Base-by-base conservation (phyloP, 2,329 filamentous ascomycete species). In the Verticillium tricorpus region DNA sequence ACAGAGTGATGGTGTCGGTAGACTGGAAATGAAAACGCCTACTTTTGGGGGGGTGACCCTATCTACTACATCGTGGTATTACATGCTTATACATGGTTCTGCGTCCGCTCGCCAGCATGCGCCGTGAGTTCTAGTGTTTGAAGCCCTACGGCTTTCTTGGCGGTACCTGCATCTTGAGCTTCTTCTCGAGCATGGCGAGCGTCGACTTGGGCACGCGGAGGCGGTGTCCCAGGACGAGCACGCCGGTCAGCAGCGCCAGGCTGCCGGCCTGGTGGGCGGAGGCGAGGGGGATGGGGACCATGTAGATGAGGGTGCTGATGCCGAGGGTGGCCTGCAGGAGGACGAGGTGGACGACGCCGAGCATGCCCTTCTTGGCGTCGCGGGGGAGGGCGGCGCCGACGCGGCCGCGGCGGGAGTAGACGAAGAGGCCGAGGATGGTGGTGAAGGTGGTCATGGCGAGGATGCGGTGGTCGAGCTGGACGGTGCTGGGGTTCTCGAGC, bases 401-500 rank as follows among this genome's bases (percentile, higher is more conserved):
- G 8, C 76, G 82, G 50, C 87, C 86, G 61, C 86, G 87, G 65
- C 91, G 87, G 5, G 90, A 85, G 77, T 93, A 98, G n/a, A 85
- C 85, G 75, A 89, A 96, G 11, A 99, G 83, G 4, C 87, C 83
- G 66, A 96, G 79, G 64, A 98, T 86, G 65, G 90, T 85, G 60
- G 86, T 89, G 75, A 97, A 96, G 1, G 94, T 97, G 17, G 92
- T 93, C 56, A 89, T 92, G 62, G 95, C 96, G 39, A 98, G 83
- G 68, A 96, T 91, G 55, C 96, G 89, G 80, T 99, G 95, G 77
- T 99, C 92, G 55, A 99, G 86, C 78, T 99, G 96, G 2, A 98
- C 96, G 31, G 96, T 86, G 17, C 91, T 93, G 3, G 95, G 96
- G 78, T 99, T 99, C 81, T 98, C 95, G 37, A 98, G 88, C 83